Evolutionary conservation across 768 basidiomycete genomes (phyloP).

Genomic region (Xanthoconium purpureum): DNA sequence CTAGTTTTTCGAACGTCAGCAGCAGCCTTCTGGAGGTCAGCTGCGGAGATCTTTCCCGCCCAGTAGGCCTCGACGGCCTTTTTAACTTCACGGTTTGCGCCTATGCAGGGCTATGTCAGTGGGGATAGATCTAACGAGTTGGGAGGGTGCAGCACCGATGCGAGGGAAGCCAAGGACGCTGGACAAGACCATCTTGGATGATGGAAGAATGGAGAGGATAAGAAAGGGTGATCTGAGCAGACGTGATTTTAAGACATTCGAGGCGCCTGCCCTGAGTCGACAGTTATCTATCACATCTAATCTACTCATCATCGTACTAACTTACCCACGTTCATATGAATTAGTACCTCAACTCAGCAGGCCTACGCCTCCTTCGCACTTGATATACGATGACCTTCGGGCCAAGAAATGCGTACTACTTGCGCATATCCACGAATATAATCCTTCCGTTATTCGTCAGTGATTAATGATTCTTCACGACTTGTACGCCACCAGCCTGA

Average conservation of each 20-base stretch:
- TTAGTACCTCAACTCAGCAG: too few species aligned
- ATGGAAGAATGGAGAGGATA: constrained; percentile 16
- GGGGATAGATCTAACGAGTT: neutral
- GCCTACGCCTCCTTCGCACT: too few species aligned
- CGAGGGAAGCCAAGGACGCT: constrained; percentile 92
- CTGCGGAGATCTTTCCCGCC: constrained; percentile 85
- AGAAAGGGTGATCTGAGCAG: neutral
- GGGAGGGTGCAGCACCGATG: constrained; percentile 47
- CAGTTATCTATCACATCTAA: constrained; percentile 24
- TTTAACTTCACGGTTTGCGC: constrained; percentile 93
- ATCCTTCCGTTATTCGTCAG: constrained; percentile 79
- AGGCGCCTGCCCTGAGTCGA: constrained; percentile 34
- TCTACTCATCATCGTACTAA: constrained; percentile 4
- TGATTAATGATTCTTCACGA: neutral
- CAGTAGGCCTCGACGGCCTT: constrained; percentile 99
- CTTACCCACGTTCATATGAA: constrained; percentile 22
- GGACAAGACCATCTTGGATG: constrained; percentile 62
- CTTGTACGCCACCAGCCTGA: neutral
- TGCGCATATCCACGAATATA: constrained; percentile 70
- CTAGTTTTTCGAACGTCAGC: constrained; percentile 87
- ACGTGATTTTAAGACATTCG: constrained; percentile 29
- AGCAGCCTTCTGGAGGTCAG: constrained; percentile 84
- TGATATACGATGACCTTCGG: constrained; percentile 53
- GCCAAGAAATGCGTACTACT: constrained; percentile 75
- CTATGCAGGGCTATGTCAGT: constrained; percentile 36